Evolutionary conservation across 1,284 basidiomycete genomes (phyloP).

Genomic region (Ustilago sp.): DNA sequence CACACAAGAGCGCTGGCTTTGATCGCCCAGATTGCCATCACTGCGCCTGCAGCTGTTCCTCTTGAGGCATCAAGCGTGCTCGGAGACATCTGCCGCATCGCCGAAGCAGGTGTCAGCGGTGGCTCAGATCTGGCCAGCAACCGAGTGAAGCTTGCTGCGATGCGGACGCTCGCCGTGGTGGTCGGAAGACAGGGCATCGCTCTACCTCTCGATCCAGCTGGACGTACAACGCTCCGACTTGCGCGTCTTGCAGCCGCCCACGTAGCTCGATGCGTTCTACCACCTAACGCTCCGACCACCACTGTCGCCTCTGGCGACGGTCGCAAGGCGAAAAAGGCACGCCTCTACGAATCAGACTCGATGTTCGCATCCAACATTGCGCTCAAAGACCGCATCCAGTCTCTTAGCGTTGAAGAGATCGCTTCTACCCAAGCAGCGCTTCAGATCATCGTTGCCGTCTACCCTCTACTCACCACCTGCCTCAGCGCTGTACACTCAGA

Average conservation of each 20-base stretch:
- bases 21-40: slow-evolving; percentile 33
- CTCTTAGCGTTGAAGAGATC: slow-evolving; percentile 25
- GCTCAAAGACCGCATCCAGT: slow-evolving; percentile 44
- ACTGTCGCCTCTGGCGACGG: slow-evolving; percentile 12
- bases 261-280: slow-evolving; percentile 27
- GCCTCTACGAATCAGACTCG: slow-evolving; percentile 56
- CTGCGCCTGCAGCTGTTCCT: slow-evolving; percentile 33
- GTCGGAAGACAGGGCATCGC: slow-evolving; percentile 31
- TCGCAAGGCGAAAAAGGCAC: slow-evolving; percentile 45
- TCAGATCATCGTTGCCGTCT: slow-evolving; percentile 34
- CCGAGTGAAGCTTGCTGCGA: slow-evolving; percentile 27
- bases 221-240: slow-evolving; percentile 41
- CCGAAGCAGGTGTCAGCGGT: slow-evolving; percentile 19
- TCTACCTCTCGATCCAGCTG: slow-evolving; percentile 51
- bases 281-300: slow-evolving; percentile 1
- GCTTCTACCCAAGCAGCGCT: slow-evolving; percentile 33
- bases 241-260: slow-evolving; percentile 39
- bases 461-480: slow-evolving; percentile 34
- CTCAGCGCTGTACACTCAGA: slow-evolving; percentile 46
- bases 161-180: slow-evolving; percentile 41
- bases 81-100: slow-evolving; percentile 38
- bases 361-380: slow-evolving; percentile 28
- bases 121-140: slow-evolving; percentile 3
- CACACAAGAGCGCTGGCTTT: slow-evolving; percentile 42
- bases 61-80: slow-evolving; percentile 29